Percentiles rank a stretch among this genome's conserved stretches.
These are phyloP conservation scores for Puya raimondii DNA, from an alignment of 176 grass and related monocot species.

Conservation along the genomic window DNA sequence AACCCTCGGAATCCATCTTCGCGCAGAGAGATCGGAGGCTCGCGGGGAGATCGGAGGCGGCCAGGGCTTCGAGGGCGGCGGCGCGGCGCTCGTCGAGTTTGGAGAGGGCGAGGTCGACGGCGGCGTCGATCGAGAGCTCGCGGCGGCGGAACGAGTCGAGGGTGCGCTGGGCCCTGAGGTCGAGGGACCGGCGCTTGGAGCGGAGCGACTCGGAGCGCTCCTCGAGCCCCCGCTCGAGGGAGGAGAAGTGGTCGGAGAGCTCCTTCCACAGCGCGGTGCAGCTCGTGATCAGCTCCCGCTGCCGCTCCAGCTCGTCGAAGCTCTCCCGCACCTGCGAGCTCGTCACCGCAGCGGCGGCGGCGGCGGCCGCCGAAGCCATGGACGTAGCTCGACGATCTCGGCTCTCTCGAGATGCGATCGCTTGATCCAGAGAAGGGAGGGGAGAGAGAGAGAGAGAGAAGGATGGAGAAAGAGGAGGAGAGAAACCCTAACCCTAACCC, in stretches of 20 bases:
- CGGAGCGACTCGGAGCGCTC: slow-evolving; percentile 51
- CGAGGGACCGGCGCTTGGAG: slow-evolving; percentile 35
- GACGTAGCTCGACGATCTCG: slow-evolving; percentile 20
- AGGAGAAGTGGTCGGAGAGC: slow-evolving; percentile 57
- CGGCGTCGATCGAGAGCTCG: slow-evolving; percentile 44
- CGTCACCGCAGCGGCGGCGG: slow-evolving; percentile 4
- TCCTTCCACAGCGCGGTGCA: slow-evolving; percentile 72
- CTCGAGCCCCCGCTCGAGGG: slow-evolving; percentile 53
- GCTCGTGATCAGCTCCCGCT: slow-evolving; percentile 58
- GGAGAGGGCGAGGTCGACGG: slow-evolving; percentile 41
- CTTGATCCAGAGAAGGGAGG: not conserved
- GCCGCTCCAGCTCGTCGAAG: slow-evolving; percentile 69
- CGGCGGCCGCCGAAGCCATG: slow-evolving; percentile 7
- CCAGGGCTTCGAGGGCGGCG: not conserved
- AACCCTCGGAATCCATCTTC: slow-evolving; percentile 60
- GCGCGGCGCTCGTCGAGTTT: slow-evolving; percentile 33
- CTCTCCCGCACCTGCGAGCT: slow-evolving; percentile 38
- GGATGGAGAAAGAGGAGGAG: slow-evolving; percentile 8
- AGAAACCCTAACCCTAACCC: slow-evolving; percentile 45
- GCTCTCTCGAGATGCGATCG: too few relatives aligned
- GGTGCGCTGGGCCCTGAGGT: slow-evolving; percentile 34
- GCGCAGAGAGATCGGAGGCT: slow-evolving; percentile 39
- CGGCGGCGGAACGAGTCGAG: slow-evolving; percentile 45
- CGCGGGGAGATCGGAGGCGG: slow-evolving; percentile 24
- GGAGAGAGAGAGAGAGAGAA: not conserved